phyloP scores from a whole-genome alignment of 1,284 basidiomycete genomes.

The Peniophora sp. region DNA sequence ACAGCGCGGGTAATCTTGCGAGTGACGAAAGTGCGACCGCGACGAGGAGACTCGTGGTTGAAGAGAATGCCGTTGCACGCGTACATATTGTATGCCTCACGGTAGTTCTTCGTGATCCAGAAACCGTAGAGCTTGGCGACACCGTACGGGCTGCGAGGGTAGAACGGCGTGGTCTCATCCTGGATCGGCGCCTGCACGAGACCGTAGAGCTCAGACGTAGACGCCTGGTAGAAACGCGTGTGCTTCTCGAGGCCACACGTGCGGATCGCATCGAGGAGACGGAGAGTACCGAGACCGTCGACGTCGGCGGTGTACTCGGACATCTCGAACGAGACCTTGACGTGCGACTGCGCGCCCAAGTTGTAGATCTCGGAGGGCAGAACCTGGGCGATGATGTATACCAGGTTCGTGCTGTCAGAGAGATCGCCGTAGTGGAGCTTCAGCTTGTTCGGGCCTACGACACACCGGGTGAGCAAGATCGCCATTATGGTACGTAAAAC shows the following conservation, averaged over 20 bases:
- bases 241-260: constrained; percentile 86
- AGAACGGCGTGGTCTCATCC: constrained; percentile 88
- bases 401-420: constrained; percentile 88
- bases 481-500: background rate
- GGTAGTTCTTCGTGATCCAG: constrained; percentile 89
- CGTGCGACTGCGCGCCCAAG: constrained; percentile 92
- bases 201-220: constrained; percentile 90
- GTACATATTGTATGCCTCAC: constrained; percentile 89
- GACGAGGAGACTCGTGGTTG: constrained; percentile 90
- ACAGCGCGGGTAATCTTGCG: constrained; percentile 87
- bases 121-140: constrained; percentile 85
- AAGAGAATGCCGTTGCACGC: constrained; percentile 88
- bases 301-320: constrained; percentile 94
- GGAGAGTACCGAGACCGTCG: constrained; percentile 84
- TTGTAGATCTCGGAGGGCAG: constrained; percentile 93
- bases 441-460: constrained; percentile 66
- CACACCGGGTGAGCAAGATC: background rate
- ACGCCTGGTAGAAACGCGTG: constrained; percentile 88
- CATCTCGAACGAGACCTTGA: constrained; percentile 97
- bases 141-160: constrained; percentile 87
- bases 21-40: constrained; percentile 89
- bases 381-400: constrained; percentile 87
- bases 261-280: constrained; percentile 86
- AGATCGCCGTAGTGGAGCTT: constrained; percentile 88
- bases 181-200: constrained; percentile 84